Conservation (phyloP, 1,139 yeast species). For the Kodamaea alishanica region DNA sequence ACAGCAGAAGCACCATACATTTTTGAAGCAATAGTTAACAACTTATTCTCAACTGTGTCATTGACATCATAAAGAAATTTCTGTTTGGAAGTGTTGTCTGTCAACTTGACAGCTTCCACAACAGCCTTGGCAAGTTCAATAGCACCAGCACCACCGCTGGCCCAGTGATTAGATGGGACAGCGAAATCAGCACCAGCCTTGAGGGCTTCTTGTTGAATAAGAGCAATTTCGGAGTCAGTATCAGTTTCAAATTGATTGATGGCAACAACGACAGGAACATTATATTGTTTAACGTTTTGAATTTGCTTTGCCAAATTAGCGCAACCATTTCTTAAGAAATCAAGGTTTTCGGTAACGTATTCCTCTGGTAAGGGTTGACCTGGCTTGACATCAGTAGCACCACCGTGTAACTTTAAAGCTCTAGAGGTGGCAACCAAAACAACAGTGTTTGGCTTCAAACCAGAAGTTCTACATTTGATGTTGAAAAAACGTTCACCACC, state of each 20-base stretch:
- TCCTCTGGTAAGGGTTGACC: conserved; percentile 71
- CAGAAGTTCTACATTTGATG: conserved; percentile 76
- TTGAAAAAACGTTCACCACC: conserved; percentile 84
- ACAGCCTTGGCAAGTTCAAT: conserved; percentile 67
- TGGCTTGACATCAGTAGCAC: conserved; percentile 80
- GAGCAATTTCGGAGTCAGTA: conserved; percentile 60
- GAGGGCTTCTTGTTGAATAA: conserved; percentile 59
- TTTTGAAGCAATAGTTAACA: conserved; percentile 61
- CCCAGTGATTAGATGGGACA: conserved; percentile 77
- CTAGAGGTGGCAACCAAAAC: conserved; percentile 78
- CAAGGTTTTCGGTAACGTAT: conserved; percentile 65
- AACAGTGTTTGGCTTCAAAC: conserved; percentile 66
- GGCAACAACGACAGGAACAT: conserved; percentile 78
- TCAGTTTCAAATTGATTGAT: conserved; percentile 73
- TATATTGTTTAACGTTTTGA: conserved; percentile 63
- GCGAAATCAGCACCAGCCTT: conserved; percentile 76
- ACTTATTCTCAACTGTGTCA: conserved; percentile 60
- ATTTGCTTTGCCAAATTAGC: conserved; percentile 75
- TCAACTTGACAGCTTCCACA: conserved; percentile 49
- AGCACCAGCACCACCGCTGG: conserved; percentile 76
- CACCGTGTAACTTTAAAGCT: conserved; percentile 79
- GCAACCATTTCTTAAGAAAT: conserved; percentile 60
- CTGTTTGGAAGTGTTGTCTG: conserved; percentile 34
- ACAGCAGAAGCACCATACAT: conserved; percentile 75
- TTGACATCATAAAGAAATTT: conserved; percentile 59